Conservation (phyloP, 179 eudicot species). For the Silene vulgaris region DNA sequence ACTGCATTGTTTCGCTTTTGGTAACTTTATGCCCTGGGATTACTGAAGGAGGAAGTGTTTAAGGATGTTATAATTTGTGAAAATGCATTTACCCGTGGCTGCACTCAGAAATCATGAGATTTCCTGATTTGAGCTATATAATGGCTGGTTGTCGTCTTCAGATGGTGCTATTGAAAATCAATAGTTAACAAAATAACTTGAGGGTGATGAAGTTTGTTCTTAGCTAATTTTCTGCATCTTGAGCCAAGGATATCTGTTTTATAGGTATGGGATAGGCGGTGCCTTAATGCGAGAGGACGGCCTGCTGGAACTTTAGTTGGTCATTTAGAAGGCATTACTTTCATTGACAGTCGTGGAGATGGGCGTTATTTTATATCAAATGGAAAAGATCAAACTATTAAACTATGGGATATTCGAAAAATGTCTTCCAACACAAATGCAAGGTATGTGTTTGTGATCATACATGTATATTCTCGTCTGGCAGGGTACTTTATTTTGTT, state of each 20-base stretch:
- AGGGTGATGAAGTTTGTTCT: background rate
- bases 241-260: slow-evolving; percentile 8
- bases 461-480: too few relatives aligned
- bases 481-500: too few relatives aligned
- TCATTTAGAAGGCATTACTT: slow-evolving; percentile 83
- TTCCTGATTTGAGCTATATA: too few relatives aligned
- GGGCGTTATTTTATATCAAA: slow-evolving; percentile 86
- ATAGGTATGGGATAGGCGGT: slow-evolving; percentile 95
- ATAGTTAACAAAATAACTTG: too few relatives aligned
- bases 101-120: too few relatives aligned
- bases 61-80: too few relatives aligned
- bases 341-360: slow-evolving; percentile 77
- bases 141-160: too few relatives aligned
- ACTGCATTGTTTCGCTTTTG: too few relatives aligned
- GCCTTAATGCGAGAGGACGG: slow-evolving; percentile 43
- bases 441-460: slow-evolving; percentile 13
- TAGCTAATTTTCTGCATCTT: background rate
- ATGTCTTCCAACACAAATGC: slow-evolving; percentile 46
- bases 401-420: slow-evolving; percentile 87
- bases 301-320: slow-evolving; percentile 66
- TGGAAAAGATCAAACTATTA: slow-evolving; percentile 79
- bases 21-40: too few relatives aligned
- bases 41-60: too few relatives aligned
- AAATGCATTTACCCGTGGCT: too few relatives aligned
- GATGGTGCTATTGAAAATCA: too few relatives aligned